Evolutionary conservation across 1,284 basidiomycete genomes (phyloP), one percentile per base, ranked within the genome.

Genomic region (Boletellus deceptivus): DNA sequence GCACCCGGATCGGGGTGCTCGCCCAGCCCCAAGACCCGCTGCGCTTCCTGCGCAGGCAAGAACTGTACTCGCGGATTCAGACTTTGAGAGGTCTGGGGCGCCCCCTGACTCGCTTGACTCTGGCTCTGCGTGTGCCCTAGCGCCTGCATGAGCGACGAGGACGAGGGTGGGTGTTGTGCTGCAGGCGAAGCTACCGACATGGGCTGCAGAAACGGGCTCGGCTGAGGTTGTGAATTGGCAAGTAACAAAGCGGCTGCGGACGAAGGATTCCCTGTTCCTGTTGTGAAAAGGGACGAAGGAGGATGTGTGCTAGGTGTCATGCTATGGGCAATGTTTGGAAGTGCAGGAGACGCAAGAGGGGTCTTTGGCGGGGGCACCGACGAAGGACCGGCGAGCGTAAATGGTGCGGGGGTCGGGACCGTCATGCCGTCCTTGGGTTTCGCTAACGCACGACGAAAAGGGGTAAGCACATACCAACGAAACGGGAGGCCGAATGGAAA

Each of bases 31-130:
- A 86, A 78, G 58, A 83, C 78, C 46, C 79, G 75, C 57, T 81
- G 78, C 3, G 79, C 78, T 61, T 83, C 79, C 17, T 77, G 76
- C 6, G 79, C 75, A 18, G 83, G 77, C 29, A 87, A 65, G 67
- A 86, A 87, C 16, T 69, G 64, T 1, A 65, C 27, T 6, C 49
- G 55, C 11, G 57, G 48, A 37, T 48, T 57, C 39, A 64, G 43
- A 39, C 45, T 49, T 22, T 50, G 64, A n/a, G 43, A 49, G 9
- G 46, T 10, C 20, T 50, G 60, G 34, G 24, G 36, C 1, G 37
- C 0, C 2, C 37, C 25, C 14, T 63, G 61, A 22, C 41, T 58
- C 3, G 48, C 29, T 42, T 62, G 50, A 34, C 25, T 43, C 29
- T 54, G 60, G n/a, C 27, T 50, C 29, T 43, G 62, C 3, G 51